These are phyloP conservation scores for Trametes sanguinea DNA, from an alignment of 768 basidiomycete genomes.

Conservation along the genomic window DNA sequence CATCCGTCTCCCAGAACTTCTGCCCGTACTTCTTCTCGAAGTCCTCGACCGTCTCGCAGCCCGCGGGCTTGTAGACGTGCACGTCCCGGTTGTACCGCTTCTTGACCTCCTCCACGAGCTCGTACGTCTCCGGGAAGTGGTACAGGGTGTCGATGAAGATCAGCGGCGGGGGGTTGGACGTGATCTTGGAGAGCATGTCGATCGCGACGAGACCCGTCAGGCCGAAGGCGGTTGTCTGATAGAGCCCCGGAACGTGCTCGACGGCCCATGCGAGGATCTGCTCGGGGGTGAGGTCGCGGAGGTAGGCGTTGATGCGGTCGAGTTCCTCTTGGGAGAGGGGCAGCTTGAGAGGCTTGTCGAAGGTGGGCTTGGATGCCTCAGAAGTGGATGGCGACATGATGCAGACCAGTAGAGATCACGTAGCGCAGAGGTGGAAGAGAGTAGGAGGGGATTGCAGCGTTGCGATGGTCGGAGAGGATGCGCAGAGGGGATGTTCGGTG, in stretches of 20 bases:
- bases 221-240: constrained; percentile 97
- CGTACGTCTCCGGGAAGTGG: constrained; percentile 93
- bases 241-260: constrained; percentile 73
- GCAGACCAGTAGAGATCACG: background rate
- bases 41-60: constrained; percentile 62
- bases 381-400: constrained; percentile 6
- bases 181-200: constrained; percentile 91
- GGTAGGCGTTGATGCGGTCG: constrained; percentile 68
- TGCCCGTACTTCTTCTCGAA: constrained; percentile 83
- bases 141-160: constrained; percentile 98
- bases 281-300: constrained; percentile 72
- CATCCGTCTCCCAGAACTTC: constrained; percentile 85
- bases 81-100: constrained; percentile 71
- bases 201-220: constrained; percentile 91
- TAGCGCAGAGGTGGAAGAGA: background rate
- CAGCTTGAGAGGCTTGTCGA: constrained; percentile 50
- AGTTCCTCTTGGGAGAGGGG: constrained; percentile 64
- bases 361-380: constrained; percentile 26
- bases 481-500: background rate
- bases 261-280: constrained; percentile 88
- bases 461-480: background rate
- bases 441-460: constrained; percentile 5
- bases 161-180: constrained; percentile 67
- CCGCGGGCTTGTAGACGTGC: constrained; percentile 77
- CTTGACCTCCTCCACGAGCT: constrained; percentile 82